Evolutionary conservation across 306 rosid genomes (phyloP).

Genomic region (Quercus mongolica): DNA sequence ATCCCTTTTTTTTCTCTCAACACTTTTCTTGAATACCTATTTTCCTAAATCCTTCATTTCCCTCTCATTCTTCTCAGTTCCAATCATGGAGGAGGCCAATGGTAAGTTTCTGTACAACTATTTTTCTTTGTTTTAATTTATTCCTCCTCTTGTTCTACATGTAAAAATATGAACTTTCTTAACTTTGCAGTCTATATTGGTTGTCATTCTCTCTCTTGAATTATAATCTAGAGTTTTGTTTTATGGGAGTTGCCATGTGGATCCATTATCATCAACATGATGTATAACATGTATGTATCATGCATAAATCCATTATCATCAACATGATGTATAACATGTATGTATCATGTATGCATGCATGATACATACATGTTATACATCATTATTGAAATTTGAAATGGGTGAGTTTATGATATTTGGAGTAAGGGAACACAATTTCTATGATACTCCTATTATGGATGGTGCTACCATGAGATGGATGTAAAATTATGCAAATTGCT

Average conservation of each 20-base stretch:
- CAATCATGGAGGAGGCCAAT: slow-evolving; percentile 51
- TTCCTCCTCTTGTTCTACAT: neutral
- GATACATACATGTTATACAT: neutral
- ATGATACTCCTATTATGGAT: neutral
- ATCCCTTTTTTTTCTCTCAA: neutral
- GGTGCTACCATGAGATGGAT: neutral
- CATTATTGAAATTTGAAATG: neutral
- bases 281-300: neutral
- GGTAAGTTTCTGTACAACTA: slow-evolving; percentile 23
- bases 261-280: neutral
- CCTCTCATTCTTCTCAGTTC: slow-evolving; percentile 13
- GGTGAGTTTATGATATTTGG: neutral
- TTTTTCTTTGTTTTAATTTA: neutral
- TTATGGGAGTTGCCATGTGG: neutral
- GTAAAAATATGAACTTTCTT: neutral
- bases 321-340: too few relatives aligned
- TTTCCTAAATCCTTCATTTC: slow-evolving; percentile 14
- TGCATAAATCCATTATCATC: too few relatives aligned
- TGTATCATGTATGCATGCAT: neutral
- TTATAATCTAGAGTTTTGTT: neutral
- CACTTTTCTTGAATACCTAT: neutral
- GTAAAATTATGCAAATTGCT: neutral
- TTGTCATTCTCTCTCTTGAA: slow-evolving; percentile 3
- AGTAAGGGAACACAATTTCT: neutral
- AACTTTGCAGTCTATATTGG: neutral